Evolutionary conservation across 495 filamentous ascomycete genomes (phyloP), one percentile per base, ranked within the genome.

Genomic region (Aspergillus wentii): DNA sequence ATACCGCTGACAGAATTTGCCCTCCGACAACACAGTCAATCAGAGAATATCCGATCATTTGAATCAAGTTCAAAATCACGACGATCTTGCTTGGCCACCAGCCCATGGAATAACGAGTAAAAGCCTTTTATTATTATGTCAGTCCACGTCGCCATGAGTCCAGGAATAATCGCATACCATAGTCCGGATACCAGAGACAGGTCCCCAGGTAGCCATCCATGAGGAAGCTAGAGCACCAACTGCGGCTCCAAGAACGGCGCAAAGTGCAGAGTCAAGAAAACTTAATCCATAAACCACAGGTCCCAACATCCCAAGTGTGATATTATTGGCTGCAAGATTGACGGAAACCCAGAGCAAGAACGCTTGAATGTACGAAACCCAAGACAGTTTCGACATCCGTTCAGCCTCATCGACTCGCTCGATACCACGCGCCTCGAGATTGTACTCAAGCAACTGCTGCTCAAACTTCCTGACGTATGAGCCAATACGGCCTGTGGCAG

Each of bases 51-150:
- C 85, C 85, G 17, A 86, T 62, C 57, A 86, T 72, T 36, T 85
- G 71, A 27, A 88, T 74, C 11, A 88, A 60, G 44, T 88, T 86
- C 36, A 90, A 62, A 13, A 86, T 39, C 10, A 85, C 82, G 23
- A 86, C 71, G 6, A 88, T 57, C 59, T 87, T 88, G 47, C 75
- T 78, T 1, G 85, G 85, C 79, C 81, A 88, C 78, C 83, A 88
- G 20, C 85, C 85, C 75, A 88, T 87, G 17, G 77, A 74, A 59
- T 81, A 89, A 10, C 84, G 72, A 13, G 79, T 70, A 42, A 86
- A 78, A 8, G 83, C 76, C 74, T 76, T 43, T 8, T 14, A 16
- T n/a, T 5, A 23, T 56, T 33, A 56, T 21, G 27, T n/a, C 10
- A 10, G 17, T 22, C 3, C 19, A 33, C 30, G 17, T 37, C 6